Evolutionary conservation across 31 red algal species (phyloP), one percentile per base, ranked within the genome.

Genomic region (Asparagopsis taxiformis): DNA sequence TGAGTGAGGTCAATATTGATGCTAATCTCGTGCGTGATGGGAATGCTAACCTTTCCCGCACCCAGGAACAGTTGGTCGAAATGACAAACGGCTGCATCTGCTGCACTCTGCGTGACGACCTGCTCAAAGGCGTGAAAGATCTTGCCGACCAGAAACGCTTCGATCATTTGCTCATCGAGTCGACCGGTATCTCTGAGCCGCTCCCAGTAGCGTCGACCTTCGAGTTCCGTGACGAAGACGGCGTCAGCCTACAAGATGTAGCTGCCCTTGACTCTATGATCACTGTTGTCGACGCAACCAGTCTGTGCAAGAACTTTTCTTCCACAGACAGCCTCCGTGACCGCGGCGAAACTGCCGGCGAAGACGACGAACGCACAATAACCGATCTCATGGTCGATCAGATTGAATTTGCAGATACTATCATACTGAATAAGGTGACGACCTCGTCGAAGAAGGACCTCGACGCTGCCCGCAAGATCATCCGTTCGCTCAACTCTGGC

Each of bases 11-110:
- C 41, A 80, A 92, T 28, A 87, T 92, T 58, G 88, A 92, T 51
- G 75, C 74, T 46, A 31, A 50, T 28, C 55, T 92, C 31, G 56
- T 92, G 21, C 50, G 74, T 30, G 56, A 49, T 26, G 44, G 34
- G 58, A n/a, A 22, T 53, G 59, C 43, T 49, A 37, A 62, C 48
- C 35, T 51, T 49, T 46, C 53, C 23, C 61, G 34, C 38, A 62
- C 39, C 56, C 54, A 59, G 3, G 60, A 63, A 51, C 33, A 46
- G 22, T 34, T 87, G 50, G 80, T 91, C 60, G 88, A 91, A 74
- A 71, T 92, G 24, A 44, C 59, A 8, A 87, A 92, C 63, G 88
- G 88, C 26, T 86, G 88, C 43, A 69, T 91, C 46, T 91, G 87
- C 60, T 91, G 87, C 58, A 91, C 59, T 33, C 41, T 85, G 36